Conservation (phyloP, 345 rosid genomes). For the Sisymbrium altissimum region DNA sequence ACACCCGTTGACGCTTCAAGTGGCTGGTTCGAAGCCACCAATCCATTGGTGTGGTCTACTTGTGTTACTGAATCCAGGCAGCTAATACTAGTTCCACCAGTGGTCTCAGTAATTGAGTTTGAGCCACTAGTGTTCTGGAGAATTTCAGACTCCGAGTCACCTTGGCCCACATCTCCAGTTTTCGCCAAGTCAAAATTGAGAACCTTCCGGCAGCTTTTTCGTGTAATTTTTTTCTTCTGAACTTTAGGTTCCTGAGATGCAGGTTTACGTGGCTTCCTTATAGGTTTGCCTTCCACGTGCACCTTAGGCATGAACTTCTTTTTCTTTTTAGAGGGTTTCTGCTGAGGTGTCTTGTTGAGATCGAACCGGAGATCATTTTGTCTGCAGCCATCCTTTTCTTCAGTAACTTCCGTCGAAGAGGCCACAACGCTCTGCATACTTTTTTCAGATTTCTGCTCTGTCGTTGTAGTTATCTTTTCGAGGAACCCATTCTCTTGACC, state of each 20-base stretch:
- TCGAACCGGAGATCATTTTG: conserved; percentile 45
- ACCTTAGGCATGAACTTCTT: conserved; percentile 90
- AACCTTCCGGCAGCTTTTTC: conserved; percentile 50
- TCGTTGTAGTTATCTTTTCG: conserved; percentile 19
- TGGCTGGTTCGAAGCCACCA: conserved; percentile 13
- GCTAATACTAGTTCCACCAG: conserved; percentile 15
- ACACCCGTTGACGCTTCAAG: neutral
- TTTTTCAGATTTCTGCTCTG: conserved; percentile 21
- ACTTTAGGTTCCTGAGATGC: conserved; percentile 36
- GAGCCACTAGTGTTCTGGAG: conserved; percentile 21
- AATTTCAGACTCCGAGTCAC: conserved; percentile 18
- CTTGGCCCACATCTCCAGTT: conserved; percentile 23
- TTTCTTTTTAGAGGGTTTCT: conserved; percentile 56
- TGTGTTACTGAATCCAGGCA: conserved; percentile 24
- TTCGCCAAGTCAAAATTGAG: conserved; percentile 58
- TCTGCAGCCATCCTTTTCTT: conserved; percentile 31
- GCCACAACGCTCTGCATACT: conserved; percentile 42
- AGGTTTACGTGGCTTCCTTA: conserved; percentile 42
- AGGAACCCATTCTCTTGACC: conserved; percentile 33
- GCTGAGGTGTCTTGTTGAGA: conserved; percentile 63
- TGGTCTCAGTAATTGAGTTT: conserved; percentile 23
- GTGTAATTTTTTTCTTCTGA: conserved; percentile 35
- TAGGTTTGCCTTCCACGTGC: conserved; percentile 55
- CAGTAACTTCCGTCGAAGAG: conserved; percentile 33
- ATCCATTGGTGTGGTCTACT: conserved; percentile 32